Evolutionary conservation across 257 asterid genomes (phyloP).

Genomic region (Solanum raphanifolium): DNA sequence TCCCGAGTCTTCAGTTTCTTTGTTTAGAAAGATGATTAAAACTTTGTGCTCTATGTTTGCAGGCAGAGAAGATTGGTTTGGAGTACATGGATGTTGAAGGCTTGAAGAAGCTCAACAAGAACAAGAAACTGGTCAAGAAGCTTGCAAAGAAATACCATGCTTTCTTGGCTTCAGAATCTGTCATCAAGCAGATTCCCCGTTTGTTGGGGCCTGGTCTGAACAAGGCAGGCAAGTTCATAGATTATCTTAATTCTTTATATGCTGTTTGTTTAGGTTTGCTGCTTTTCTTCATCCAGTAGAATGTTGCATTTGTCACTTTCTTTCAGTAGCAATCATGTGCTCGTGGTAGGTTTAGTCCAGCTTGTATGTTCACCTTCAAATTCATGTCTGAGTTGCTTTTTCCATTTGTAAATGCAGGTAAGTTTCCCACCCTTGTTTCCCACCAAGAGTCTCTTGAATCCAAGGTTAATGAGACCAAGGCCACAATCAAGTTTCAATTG

Average conservation of each 20-base stretch:
- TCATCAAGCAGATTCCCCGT: conserved; percentile 3
- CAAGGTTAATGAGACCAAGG: conserved; percentile 8
- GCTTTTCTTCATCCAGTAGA: not conserved
- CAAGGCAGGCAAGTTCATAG: not conserved
- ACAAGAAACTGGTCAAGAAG: conserved; percentile 53
- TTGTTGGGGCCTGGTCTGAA: conserved; percentile 12
- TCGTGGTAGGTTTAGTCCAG: not conserved
- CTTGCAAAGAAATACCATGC: conserved; percentile 34
- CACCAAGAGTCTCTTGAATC: conserved; percentile 12
- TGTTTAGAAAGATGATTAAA: not conserved
- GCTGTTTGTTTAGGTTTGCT: not conserved
- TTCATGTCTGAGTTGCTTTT: not conserved
- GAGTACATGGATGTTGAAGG: conserved; percentile 63
- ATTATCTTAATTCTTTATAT: not conserved
- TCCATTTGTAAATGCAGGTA: not conserved
- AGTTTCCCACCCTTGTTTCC: conserved; percentile 7
- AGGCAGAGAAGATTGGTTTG: conserved; percentile 48
- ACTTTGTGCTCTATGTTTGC: not conserved
- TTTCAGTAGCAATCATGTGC: not conserved
- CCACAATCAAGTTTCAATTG: conserved; percentile 7
- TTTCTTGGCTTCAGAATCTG: conserved; percentile 4
- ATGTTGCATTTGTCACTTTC: not conserved
- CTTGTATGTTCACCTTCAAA: not conserved
- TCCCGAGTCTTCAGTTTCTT: not conserved
- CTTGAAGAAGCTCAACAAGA: conserved; percentile 45